These are phyloP conservation scores for Russula foetens DNA, from an alignment of 768 basidiomycete species.

Conservation along the genomic window DNA sequence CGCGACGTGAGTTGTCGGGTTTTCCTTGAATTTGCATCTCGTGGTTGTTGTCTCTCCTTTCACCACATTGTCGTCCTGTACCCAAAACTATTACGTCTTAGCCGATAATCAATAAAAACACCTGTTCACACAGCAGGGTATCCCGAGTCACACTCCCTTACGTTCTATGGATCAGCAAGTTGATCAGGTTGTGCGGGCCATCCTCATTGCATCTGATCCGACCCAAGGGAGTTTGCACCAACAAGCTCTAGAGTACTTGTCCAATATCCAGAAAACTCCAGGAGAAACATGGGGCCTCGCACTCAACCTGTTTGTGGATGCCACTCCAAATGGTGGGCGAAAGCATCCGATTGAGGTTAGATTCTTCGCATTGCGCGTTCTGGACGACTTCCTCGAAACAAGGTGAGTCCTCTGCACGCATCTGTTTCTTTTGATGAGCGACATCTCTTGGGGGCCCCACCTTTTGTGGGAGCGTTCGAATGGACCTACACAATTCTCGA, in stretches of 20 bases:
- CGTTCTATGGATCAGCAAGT: slow-evolving; percentile 63
- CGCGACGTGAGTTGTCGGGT: background rate
- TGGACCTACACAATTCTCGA: background rate
- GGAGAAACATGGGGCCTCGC: slow-evolving; percentile 75
- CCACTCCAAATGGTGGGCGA: slow-evolving; percentile 48
- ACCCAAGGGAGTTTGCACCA: slow-evolving; percentile 63
- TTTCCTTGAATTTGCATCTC: background rate
- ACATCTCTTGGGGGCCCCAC: background rate
- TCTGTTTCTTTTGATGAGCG: background rate
- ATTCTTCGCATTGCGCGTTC: slow-evolving; percentile 71
- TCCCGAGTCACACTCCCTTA: slow-evolving; percentile 16
- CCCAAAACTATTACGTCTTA: slow-evolving; percentile 1
- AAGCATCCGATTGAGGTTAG: slow-evolving; percentile 66
- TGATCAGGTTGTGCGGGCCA: slow-evolving; percentile 74
- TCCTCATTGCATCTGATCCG: slow-evolving; percentile 81
- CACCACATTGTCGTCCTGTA: background rate
- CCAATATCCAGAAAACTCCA: slow-evolving; percentile 67
- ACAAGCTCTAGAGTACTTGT: slow-evolving; percentile 80
- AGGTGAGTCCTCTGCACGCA: slow-evolving; percentile 43
- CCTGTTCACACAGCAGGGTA: slow-evolving; percentile 12
- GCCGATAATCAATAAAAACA: slow-evolving; percentile 5
- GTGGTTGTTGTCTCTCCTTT: background rate
- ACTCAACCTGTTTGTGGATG: slow-evolving; percentile 62
- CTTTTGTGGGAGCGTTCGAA: background rate
- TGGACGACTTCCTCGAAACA: slow-evolving; percentile 78